phyloP scores from a whole-genome alignment of 1,284 basidiomycete genomes.

The Crucibulum parvulum region DNA sequence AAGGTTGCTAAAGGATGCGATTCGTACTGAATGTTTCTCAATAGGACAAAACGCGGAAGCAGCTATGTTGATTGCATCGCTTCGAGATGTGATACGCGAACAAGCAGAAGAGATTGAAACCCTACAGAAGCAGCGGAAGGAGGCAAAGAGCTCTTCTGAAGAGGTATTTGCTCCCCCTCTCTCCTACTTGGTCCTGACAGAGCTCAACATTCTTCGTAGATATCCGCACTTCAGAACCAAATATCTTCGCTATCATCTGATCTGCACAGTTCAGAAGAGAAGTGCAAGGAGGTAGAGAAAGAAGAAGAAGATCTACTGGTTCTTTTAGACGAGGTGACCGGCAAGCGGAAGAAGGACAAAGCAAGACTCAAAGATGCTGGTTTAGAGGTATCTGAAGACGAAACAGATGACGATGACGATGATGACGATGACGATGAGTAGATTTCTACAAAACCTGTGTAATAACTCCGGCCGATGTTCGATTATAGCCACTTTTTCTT shows the following conservation, averaged over 20 bases:
- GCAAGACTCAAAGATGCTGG: constrained; percentile 73
- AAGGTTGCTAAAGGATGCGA: too few species aligned
- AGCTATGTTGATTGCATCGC: constrained; percentile 79
- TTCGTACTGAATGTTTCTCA: neutral
- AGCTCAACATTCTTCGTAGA: constrained; percentile 23
- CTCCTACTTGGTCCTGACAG: neutral
- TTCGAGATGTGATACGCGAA: constrained; percentile 81
- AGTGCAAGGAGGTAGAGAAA: constrained; percentile 84
- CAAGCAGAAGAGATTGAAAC: constrained; percentile 81
- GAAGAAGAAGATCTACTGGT: constrained; percentile 96
- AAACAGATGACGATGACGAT: constrained; percentile 80
- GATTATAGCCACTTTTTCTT: too few species aligned
- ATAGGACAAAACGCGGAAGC: constrained; percentile 78
- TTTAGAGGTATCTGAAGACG: constrained; percentile 91
- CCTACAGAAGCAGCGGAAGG: constrained; percentile 62
- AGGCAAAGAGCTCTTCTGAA: constrained; percentile 16
- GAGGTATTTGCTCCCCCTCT: constrained; percentile 20
- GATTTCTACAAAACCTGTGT: too few species aligned
- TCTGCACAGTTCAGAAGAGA: constrained; percentile 63
- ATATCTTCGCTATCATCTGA: constrained; percentile 54
- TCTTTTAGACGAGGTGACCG: constrained; percentile 89
- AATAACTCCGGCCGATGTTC: too few species aligned
- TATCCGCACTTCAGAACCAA: constrained; percentile 47
- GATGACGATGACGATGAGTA: constrained; percentile 47
- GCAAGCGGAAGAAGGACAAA: constrained; percentile 88